Evolutionary conservation across 495 filamentous ascomycete genomes (phyloP).

Genomic region (Penicillium argentinense): DNA sequence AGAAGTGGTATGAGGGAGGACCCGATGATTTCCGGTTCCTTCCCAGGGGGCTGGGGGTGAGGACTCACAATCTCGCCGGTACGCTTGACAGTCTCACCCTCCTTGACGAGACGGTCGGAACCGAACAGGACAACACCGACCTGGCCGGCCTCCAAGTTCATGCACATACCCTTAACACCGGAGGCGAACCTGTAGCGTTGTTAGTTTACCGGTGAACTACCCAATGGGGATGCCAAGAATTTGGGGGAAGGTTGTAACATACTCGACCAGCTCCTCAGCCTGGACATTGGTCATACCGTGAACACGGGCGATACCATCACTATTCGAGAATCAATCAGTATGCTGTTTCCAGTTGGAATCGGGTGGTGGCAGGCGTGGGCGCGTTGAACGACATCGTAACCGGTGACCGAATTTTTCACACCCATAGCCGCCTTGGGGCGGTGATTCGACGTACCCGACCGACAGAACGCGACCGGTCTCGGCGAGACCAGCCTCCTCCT

Average conservation of each 20-base stretch:
- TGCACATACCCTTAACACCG: slow-evolving; percentile 99
- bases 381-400: slow-evolving; percentile 30
- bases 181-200: slow-evolving; percentile 81
- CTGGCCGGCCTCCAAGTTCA: slow-evolving; percentile 99
- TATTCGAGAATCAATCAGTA: slow-evolving; percentile 42
- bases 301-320: slow-evolving; percentile 99
- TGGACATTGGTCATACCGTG: slow-evolving; percentile 99
- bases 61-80: slow-evolving; percentile 94
- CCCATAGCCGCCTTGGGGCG: slow-evolving; percentile 15
- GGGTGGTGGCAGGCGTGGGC: slow-evolving; percentile 15
- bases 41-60: background rate
- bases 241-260: slow-evolving; percentile 47
- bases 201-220: slow-evolving; percentile 41
- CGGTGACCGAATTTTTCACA: slow-evolving; percentile 38
- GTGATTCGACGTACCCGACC: slow-evolving; percentile 78
- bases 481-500: slow-evolving; percentile 93
- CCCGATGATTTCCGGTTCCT: slow-evolving; percentile 12
- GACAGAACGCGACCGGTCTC: slow-evolving; percentile 99
- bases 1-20: background rate
- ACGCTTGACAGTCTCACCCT: slow-evolving; percentile 99
- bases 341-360: slow-evolving; percentile 6
- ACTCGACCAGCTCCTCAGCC: slow-evolving; percentile 99
- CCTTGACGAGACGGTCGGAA: slow-evolving; percentile 99
- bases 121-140: slow-evolving; percentile 99
- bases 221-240: slow-evolving; percentile 20